Evolutionary conservation across 2,329 filamentous ascomycete species (phyloP), one percentile per base, ranked within the genome.

Genomic region (Hypoxylon sp.): DNA sequence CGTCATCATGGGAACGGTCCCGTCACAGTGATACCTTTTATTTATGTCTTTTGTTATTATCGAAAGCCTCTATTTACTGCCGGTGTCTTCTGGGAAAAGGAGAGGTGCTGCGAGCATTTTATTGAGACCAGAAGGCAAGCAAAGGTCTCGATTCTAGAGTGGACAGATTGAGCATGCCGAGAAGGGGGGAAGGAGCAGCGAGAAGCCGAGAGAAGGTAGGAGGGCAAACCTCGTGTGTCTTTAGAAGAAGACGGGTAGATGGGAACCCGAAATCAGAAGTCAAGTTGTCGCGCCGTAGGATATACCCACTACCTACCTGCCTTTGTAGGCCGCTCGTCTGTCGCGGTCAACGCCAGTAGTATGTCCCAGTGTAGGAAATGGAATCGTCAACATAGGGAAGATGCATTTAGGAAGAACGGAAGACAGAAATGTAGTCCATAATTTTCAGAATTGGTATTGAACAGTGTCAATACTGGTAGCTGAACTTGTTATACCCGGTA

Each of bases 11-110:
- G 63, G 63, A 61, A 63, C 24, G 55, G 59, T 50, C 42, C 56
- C 52, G 29, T 46, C 47, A 62, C 22, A 65, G 55, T 70, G 67
- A 70, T 70, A 70, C 67, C 64, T 70, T 57, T 70, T 67, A 57
- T 67, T 63, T 68, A 56, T 53, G 33, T 59, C 22, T 56, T 60
- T 62, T 62, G 44, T 65, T 42, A 29, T 60, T 14, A 50, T 59
- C 53, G 48, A 26, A 53, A 48, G 19, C 29, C 31, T 37, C 37
- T 44, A 14, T 31, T 50, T 53, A 56, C 48, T 33, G 24, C 55
- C n/a, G 39, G 53, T 37, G 29, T 57, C 37, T n/a, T 48, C n/a
- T 2, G 44, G 11, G 5, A n/a, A 14, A 35, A 22, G 24, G n/a
- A 31, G 31, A 14, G 35, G n/a, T n/a, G 39, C 35, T 26, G 35